Evolutionary conservation across 2,329 filamentous ascomycete species (phyloP), one percentile per base, ranked within the genome.

Genomic region (Pochonia chlamydosporia): DNA sequence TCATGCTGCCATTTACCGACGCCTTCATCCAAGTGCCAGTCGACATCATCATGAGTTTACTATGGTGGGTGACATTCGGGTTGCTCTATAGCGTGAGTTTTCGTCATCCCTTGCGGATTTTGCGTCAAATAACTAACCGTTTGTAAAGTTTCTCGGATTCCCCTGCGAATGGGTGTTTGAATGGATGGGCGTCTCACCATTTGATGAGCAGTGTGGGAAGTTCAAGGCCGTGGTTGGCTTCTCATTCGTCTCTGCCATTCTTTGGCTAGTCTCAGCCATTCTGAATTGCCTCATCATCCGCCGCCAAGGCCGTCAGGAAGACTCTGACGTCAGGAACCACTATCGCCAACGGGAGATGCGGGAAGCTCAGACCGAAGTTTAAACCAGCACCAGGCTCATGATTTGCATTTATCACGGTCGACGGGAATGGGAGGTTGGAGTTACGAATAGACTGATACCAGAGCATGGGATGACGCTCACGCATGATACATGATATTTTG

Each of bases 211-310:
- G 41, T 88, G 84, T 62, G 70, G 74, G 43, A 73, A 78, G 53
- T 84, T 78, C 76, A 85, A 81, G 64, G 77, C 84, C 21, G 71
- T 78, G 48, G 74, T 84, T 54, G 82, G 82, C 2, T 86, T 87
- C 60, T 69, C 73, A 44, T 87, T 87, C 66, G 62, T 87, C 52
- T 79, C 78, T 4, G 81, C 81, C 46, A 74, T 83, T 55, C 71
- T 78, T 62, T 87, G 82, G 82, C 71, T 86, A 24, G 73, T 69
- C 7, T 82, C 78, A 31, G 72, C 70, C 18, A 56, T 82, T 16
- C 55, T 84, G 41, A 49, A 49, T 39, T 9, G 25, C 9, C 18
- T 46, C 4, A 24, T 49, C 14, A 5, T 18, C 8, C 14, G 21
- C 14, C 25, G 39, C 13, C 11, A 41, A 18, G 39, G 25, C 25